Base-by-base conservation (phyloP, 768 basidiomycete genomes). In the Clavaria fumosa region DNA sequence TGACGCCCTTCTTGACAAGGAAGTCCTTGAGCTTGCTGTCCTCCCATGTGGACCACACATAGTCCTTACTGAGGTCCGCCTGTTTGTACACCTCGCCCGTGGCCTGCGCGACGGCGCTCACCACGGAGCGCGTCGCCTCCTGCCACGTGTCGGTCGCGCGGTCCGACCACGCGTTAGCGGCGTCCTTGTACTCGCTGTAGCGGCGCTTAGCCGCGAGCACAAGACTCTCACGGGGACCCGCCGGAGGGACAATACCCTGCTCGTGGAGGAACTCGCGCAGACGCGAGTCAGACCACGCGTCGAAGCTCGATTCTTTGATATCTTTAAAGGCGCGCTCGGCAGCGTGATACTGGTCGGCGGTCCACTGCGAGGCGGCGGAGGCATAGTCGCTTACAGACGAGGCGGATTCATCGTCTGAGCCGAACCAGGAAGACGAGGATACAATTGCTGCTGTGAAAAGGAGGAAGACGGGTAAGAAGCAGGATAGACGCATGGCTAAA, bases 11-110 rank as follows among this genome's bases (percentile, higher is more conserved):
- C 26, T 78, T 64, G 50, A 80, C 74, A 31, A 91, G 70, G 59
- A 78, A 95, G 0, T 50, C 56, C 35, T 78, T 64, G 33, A 96
- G 56, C 45, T 67, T 66, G 48, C 66, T 78, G 46, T 91, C 85
- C 39, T 81, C 76, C 93, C 93, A 95, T 0, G 80, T 72, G 0
- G 82, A 86, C 55, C 82, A 93, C 12, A 90, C 59, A 47, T 89
- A 91, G 53, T 96, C 90, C 53, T 76, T 84, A 21, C 75, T 55
- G 41, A 81, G 72, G 43, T 90, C 80, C 15, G 86, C 53, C 19
- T 58, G 59, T 17, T 62, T 59, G 5, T 53, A 55, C 7, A 62
- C 70, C 2, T 67, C 64, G 11, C 65, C 57, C 1, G 75, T 71
- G 2, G 75, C 72, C 42, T 72, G 67, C 0, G 71, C 60, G 10